These are phyloP conservation scores for Xylariaceae sp. DNA, from an alignment of 2,329 filamentous ascomycete genomes.

Conservation along the genomic window DNA sequence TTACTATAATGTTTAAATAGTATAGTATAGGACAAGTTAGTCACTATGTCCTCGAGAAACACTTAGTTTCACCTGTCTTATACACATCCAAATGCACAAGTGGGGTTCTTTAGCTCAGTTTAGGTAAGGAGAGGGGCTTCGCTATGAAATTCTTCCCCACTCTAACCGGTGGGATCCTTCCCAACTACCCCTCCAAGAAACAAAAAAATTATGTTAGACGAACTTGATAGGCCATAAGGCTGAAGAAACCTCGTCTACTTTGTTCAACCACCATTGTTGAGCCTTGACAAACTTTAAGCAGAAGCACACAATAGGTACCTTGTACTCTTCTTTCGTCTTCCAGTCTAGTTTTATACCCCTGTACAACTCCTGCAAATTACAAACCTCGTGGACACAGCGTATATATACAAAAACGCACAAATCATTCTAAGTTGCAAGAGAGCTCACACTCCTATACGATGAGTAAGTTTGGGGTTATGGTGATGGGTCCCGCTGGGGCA, in stretches of 20 bases:
- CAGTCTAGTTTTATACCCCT: background rate
- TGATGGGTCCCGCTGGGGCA: constrained; percentile 95
- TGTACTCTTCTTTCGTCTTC: background rate
- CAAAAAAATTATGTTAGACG: constrained; percentile 2
- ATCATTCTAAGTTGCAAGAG: background rate
- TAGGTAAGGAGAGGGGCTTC: background rate
- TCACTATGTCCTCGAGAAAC: too few relatives aligned
- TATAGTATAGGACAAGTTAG: too few relatives aligned
- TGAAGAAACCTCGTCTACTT: constrained; percentile 7
- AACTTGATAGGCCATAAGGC: constrained; percentile 10
- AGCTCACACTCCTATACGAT: constrained; percentile 53
- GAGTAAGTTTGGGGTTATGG: constrained; percentile 93
- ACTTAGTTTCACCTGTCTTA: too few relatives aligned
- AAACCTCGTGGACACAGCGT: too few relatives aligned
- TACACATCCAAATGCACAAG: too few relatives aligned
- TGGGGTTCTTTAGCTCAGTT: too few relatives aligned
- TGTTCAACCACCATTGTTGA: background rate
- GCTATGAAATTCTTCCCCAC: too few relatives aligned
- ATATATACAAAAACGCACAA: too few relatives aligned
- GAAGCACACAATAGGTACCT: background rate
- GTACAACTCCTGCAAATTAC: background rate
- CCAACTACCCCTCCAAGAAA: constrained; percentile 22
- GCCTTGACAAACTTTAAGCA: background rate
- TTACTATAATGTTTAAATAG: too few relatives aligned
- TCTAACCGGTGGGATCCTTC: background rate